These are phyloP conservation scores for Pouteria glomerata DNA, from an alignment of 148 eudicot genomes.

Conservation along the genomic window DNA sequence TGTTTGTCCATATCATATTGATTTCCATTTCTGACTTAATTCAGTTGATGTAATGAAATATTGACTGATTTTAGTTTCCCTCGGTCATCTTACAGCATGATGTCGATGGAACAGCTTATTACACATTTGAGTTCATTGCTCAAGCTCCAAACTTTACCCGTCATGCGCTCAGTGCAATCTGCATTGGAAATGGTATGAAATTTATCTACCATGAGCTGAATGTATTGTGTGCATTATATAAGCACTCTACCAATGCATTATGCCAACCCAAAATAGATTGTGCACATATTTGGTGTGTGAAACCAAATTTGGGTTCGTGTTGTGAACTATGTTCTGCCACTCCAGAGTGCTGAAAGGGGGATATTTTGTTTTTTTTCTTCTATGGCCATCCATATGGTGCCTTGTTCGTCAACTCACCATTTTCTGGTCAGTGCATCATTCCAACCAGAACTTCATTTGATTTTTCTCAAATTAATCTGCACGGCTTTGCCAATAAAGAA, in stretches of 20 bases:
- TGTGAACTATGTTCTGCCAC: not conserved
- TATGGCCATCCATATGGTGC: not conserved
- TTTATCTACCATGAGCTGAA: not conserved
- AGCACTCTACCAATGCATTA: too few relatives aligned
- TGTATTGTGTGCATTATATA: not conserved
- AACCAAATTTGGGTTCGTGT: not conserved
- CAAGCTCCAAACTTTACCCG: constrained; percentile 92
- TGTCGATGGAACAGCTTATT: constrained; percentile 78
- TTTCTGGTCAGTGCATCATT: not conserved
- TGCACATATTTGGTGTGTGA: not conserved
- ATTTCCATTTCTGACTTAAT: not conserved
- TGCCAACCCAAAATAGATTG: too few relatives aligned
- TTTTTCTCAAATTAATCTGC: not conserved
- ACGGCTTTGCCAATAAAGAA: not conserved
- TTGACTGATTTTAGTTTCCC: constrained; percentile 7
- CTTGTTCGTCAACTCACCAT: not conserved
- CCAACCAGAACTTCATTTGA: not conserved
- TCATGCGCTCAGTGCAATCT: constrained; percentile 82
- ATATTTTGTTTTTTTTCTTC: not conserved
- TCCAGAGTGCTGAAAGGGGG: not conserved
- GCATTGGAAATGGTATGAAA: constrained; percentile 84
- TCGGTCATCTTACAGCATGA: constrained; percentile 55
- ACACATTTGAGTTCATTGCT: constrained; percentile 80
- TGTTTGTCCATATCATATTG: not conserved
- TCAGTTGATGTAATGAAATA: not conserved